These are phyloP conservation scores for Catunica adiposa DNA, from an alignment of 2,329 filamentous ascomycete genomes.

Conservation along the genomic window DNA sequence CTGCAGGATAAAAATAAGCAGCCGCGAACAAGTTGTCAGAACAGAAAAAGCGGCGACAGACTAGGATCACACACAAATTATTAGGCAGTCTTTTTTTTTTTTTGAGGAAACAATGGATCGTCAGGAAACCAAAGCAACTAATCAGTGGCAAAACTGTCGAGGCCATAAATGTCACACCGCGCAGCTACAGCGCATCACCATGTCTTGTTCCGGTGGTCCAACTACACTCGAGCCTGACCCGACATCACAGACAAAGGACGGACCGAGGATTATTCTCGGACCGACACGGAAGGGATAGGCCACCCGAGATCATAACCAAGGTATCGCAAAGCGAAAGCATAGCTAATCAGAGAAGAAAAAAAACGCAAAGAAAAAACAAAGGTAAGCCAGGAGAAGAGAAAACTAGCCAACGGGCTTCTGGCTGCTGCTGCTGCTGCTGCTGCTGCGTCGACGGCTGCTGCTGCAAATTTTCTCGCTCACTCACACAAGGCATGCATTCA, in stretches of 20 bases:
- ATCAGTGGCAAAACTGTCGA: too few relatives aligned
- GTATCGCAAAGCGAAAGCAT: too few relatives aligned
- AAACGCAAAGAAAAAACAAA: not conserved
- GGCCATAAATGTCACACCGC: too few relatives aligned
- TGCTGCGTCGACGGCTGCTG: not conserved
- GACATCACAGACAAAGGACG: too few relatives aligned
- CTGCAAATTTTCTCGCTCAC: not conserved
- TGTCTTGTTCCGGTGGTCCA: not conserved
- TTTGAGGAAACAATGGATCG: too few relatives aligned
- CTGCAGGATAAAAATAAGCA: too few relatives aligned
- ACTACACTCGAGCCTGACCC: not conserved
- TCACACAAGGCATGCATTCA: not conserved
- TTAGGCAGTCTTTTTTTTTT: not conserved
- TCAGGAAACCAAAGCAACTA: too few relatives aligned
- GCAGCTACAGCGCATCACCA: not conserved
- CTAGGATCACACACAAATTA: not conserved
- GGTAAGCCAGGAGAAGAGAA: too few relatives aligned
- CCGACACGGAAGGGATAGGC: not conserved
- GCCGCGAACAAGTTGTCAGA: not conserved
- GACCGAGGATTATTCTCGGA: too few relatives aligned
- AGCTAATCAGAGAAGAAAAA: not conserved
- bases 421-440: not conserved
- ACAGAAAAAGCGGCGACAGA: not conserved
- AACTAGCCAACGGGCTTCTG: too few relatives aligned
- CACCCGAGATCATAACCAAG: not conserved